Conservation (phyloP, 371 early-diverging fungal genomes). For the Mortierella sp. region DNA sequence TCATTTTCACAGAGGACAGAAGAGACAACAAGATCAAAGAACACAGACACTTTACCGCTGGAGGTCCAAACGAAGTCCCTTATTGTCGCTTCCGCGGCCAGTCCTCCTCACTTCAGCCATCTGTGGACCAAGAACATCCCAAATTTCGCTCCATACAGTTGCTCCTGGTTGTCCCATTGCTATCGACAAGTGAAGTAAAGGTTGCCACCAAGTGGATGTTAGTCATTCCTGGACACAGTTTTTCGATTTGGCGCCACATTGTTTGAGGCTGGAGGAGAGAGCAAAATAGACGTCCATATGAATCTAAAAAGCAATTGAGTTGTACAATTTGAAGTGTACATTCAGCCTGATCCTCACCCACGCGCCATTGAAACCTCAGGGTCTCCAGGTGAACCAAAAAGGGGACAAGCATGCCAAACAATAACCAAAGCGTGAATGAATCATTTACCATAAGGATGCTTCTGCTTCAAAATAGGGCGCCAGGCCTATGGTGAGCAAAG, state of each 20-base stretch:
- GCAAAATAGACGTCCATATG: background rate
- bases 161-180: slow-evolving; percentile 39
- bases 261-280: background rate
- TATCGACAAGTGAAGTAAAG: background rate
- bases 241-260: no score
- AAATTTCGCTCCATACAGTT: slow-evolving; percentile 40
- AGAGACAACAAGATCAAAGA: background rate
- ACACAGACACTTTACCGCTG: slow-evolving; percentile 25
- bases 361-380: background rate
- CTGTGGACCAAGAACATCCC: slow-evolving; percentile 31
- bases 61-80: slow-evolving; percentile 38
- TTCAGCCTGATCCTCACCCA: no score
- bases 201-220: no score
- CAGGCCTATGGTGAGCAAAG: slow-evolving; percentile 30
- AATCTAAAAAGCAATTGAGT: background rate
- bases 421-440: background rate
- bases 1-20: no score
- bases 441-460: slow-evolving; percentile 47
- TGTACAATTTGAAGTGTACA: background rate
- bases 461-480: slow-evolving; percentile 47
- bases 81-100: slow-evolving; percentile 37
- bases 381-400: no score
- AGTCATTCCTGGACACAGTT: background rate
- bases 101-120: slow-evolving; percentile 23
- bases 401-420: background rate